Evolutionary conservation across 2,329 filamentous ascomycete genomes (phyloP).

Genomic region (Phialemoniopsis sp.): DNA sequence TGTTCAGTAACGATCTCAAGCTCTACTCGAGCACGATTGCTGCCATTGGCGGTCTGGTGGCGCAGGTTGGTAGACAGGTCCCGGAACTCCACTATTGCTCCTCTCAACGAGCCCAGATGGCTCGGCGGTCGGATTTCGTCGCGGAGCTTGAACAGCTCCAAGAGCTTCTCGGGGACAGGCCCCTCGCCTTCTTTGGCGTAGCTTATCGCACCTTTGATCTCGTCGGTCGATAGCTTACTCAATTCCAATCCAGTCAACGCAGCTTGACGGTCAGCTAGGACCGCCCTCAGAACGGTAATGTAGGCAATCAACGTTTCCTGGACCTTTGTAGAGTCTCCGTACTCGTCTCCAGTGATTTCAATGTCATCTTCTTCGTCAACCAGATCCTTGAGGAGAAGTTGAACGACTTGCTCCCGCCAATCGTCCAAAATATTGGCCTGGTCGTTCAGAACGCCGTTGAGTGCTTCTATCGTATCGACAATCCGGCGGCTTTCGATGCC

Average conservation of each 20-base stretch:
- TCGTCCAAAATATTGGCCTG: conserved; percentile 69
- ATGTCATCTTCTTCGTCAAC: conserved; percentile 74
- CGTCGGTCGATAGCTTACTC: conserved; percentile 70
- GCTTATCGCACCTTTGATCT: conserved; percentile 58
- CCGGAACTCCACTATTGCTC: conserved; percentile 66
- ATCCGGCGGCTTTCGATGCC: conserved; percentile 72
- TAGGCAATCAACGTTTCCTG: conserved; percentile 90
- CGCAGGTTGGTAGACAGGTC: conserved; percentile 56
- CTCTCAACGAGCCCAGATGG: conserved; percentile 62
- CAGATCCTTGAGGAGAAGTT: conserved; percentile 68
- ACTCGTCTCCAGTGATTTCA: conserved; percentile 84
- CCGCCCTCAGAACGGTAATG: conserved; percentile 70
- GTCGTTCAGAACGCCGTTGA: conserved; percentile 64
- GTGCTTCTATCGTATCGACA: conserved; percentile 59
- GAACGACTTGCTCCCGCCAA: conserved; percentile 71
- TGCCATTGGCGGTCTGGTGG: conserved; percentile 49
- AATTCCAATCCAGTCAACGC: conserved; percentile 68
- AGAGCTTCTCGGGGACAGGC: conserved; percentile 61
- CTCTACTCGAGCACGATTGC: conserved; percentile 56
- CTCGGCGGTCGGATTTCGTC: conserved; percentile 41
- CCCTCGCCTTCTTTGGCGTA: conserved; percentile 62
- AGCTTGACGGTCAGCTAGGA: conserved; percentile 74
- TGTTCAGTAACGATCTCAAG: conserved; percentile 59
- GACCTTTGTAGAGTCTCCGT: conserved; percentile 78
- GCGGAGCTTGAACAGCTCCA: conserved; percentile 47